phyloP scores from a whole-genome alignment of 2,329 filamentous ascomycete species.

The Fusarium foetens region DNA sequence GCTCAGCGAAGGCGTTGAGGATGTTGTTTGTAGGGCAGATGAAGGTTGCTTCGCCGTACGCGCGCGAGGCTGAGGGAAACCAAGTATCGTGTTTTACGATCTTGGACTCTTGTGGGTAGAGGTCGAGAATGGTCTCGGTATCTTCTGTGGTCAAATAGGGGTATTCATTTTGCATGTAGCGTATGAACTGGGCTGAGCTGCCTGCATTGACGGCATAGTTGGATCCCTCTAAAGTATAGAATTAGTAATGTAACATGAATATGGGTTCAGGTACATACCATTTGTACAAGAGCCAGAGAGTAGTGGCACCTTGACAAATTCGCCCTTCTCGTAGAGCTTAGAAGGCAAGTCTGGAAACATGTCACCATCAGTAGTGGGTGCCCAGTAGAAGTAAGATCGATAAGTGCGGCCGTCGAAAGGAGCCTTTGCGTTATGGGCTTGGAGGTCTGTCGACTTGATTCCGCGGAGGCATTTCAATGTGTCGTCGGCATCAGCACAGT shows the following conservation, averaged over 20 bases:
- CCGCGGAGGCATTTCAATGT: constrained; percentile 56
- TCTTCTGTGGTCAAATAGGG: constrained; percentile 53
- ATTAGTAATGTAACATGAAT: constrained; percentile 6
- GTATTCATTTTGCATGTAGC: constrained; percentile 60
- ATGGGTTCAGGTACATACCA: constrained; percentile 46
- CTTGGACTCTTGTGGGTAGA: constrained; percentile 52
- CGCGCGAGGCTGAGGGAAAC: constrained; percentile 55
- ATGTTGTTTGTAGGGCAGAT: constrained; percentile 56
- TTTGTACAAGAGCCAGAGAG: constrained; percentile 58
- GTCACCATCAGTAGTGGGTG: constrained; percentile 61
- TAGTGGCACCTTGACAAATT: constrained; percentile 57
- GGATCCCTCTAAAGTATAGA: constrained; percentile 54
- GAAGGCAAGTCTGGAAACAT: constrained; percentile 57
- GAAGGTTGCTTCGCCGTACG: constrained; percentile 60
- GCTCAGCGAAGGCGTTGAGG: constrained; percentile 48
- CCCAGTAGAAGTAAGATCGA: constrained; percentile 60
- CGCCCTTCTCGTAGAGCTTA: constrained; percentile 51
- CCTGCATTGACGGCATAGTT: constrained; percentile 55
- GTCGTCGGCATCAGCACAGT: constrained; percentile 49
- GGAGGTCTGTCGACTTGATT: constrained; percentile 49
- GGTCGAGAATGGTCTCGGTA: constrained; percentile 48
- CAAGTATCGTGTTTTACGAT: constrained; percentile 54
- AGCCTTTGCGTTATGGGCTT: constrained; percentile 53
- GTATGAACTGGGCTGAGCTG: constrained; percentile 48
- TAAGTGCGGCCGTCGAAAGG: constrained; percentile 52